Percentiles rank a stretch among this genome's conserved stretches.
Conservation (phyloP, 495 filamentous ascomycete genomes). For the Hypoxylon trugodes region DNA sequence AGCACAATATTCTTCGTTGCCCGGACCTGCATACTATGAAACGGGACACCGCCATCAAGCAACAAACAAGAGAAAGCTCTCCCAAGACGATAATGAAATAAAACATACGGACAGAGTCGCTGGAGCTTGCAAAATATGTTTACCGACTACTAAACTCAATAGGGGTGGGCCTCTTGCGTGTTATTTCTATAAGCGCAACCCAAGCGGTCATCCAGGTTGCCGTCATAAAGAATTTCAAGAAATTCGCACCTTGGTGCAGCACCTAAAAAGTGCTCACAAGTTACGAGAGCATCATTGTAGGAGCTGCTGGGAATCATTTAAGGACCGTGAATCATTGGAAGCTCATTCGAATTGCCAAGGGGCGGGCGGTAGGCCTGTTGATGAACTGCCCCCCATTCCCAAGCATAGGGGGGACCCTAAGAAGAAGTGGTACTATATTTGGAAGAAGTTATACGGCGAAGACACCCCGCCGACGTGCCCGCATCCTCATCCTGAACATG, state of each 20-base stretch:
- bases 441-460: constrained; percentile 30
- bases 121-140: constrained; percentile 12
- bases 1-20: too few species aligned
- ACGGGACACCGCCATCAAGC: neutral
- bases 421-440: constrained; percentile 36
- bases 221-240: constrained; percentile 19
- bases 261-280: constrained; percentile 28
- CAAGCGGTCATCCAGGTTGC: constrained; percentile 9
- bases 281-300: constrained; percentile 20
- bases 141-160: neutral
- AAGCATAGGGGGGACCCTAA: neutral
- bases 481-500: constrained; percentile 23
- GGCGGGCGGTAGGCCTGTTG: constrained; percentile 23
- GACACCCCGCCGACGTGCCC: constrained; percentile 20
- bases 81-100: neutral
- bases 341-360: constrained; percentile 14
- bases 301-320: constrained; percentile 21
- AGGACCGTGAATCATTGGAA: constrained; percentile 1
- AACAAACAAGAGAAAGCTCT: neutral
- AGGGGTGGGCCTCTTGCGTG: constrained; percentile 23
- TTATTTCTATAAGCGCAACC: constrained; percentile 36
- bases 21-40: neutral
- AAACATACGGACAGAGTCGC: neutral
- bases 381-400: constrained; percentile 16
- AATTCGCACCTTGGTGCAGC: constrained; percentile 31